Base-by-base conservation (phyloP, 1,139 yeast species). In the Entelexis sorbosivorans region DNA sequence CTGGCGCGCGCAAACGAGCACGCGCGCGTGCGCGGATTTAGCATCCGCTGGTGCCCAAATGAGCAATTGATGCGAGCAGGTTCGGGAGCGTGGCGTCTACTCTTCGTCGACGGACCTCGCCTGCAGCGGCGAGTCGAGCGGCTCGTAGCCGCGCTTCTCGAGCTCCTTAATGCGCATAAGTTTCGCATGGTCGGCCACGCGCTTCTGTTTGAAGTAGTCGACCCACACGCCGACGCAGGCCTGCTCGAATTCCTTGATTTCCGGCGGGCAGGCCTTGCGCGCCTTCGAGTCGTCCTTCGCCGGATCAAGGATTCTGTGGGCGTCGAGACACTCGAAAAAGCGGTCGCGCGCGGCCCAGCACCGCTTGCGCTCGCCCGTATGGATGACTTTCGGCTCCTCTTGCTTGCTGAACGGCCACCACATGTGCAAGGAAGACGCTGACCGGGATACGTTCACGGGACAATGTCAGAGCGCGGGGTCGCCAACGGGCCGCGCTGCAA, bases 341-440 rank as follows among this genome's bases (percentile, higher is more conserved):
- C 60, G 58, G 61, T 82, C 89, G 53, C 89, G 70, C 17, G 82
- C 70, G 38, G 76, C 81, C 88, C 88, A 82, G 66, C 89, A 82
- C 55, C 67, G 66, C 58, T 74, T 72, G 55, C 87, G 71, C 51
- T 75, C 71, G 28, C 73, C 65, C 53, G 66, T 62, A 57, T 82
- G 73, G 56, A 73, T 73, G 55, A 80, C 79, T 7, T 66, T 69
- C 20, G 64, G 67, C 50, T 60, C 63, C 19, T 57, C 58, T 56
- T 39, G 32, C 51, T 50, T 59, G 24, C 64, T 60, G 57, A 70
- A 71, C 46, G 69, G 59, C 24, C 71, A 74, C 75, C 71, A 74
- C 75, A 72, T 71, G 31, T 7, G 24, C 24, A 13, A 3, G 31
- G 24, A 26, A 35, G 6, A 16, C 4, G 20, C 29, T 28, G 10